These are phyloP conservation scores for Scutellaria baicalensis DNA, from an alignment of 257 asterid species.

Conservation along the genomic window DNA sequence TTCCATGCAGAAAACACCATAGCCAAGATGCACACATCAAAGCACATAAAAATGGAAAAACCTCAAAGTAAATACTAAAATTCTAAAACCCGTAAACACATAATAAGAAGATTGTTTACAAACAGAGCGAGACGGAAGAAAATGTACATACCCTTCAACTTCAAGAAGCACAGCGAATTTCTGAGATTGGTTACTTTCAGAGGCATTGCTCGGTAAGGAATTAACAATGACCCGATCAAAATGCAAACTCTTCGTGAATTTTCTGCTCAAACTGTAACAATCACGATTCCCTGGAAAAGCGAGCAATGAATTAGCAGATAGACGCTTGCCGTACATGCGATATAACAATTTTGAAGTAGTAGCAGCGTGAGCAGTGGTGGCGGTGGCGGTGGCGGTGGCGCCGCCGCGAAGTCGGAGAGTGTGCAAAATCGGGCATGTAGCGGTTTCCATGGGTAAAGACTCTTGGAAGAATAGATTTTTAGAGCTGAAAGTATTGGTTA, in stretches of 20 bases:
- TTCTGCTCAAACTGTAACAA: conserved; percentile 11
- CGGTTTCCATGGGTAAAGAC: conserved; percentile 20
- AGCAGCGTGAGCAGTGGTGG: conserved; percentile 1
- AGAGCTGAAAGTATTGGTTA: neutral
- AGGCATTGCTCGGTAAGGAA: conserved; percentile 14
- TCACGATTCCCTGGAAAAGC: conserved; percentile 14
- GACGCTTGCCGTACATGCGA: conserved; percentile 8
- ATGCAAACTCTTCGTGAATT: conserved; percentile 24
- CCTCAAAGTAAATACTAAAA: neutral
- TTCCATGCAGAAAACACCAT: conserved; percentile 8
- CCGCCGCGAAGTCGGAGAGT: conserved; percentile 21
- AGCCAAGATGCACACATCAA: neutral
- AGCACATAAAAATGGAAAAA: neutral
- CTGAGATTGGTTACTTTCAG: conserved; percentile 30
- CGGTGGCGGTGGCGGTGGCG: conserved; percentile 1
- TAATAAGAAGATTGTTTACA: neutral
- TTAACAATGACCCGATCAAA: conserved; percentile 23
- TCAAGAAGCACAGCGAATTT: conserved; percentile 72
- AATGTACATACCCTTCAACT: conserved; percentile 80
- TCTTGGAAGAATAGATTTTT: neutral
- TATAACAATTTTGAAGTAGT: conserved; percentile 16
- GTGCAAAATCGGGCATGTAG: conserved; percentile 26
- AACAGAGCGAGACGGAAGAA: neutral
- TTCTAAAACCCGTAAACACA: neutral
- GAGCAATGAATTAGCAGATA: conserved; percentile 8